Conservation (phyloP, 2,329 filamentous ascomycete genomes). For the Fusarium austroafricanum region DNA sequence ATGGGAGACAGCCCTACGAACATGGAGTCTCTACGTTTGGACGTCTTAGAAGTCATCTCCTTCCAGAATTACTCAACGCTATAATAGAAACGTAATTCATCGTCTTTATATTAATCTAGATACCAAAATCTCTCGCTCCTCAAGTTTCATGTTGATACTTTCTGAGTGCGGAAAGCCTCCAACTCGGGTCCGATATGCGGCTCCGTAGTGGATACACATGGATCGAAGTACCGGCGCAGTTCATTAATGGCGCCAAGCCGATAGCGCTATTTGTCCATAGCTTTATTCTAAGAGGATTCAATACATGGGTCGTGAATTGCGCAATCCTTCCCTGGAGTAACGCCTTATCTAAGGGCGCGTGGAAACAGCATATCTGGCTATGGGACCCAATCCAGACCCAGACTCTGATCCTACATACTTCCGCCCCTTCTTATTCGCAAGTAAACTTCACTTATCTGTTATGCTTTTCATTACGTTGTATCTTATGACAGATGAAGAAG, state of each 20-base stretch:
- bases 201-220: constrained; percentile 18
- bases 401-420: too few relatives aligned
- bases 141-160: too few relatives aligned
- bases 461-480: too few relatives aligned
- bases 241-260: not conserved
- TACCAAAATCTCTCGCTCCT: too few relatives aligned
- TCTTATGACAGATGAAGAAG: constrained; percentile 4
- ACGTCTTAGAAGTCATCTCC: too few relatives aligned
- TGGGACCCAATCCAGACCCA: too few relatives aligned
- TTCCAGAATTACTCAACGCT: too few relatives aligned
- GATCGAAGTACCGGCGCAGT: not conserved
- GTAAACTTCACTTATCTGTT: too few relatives aligned
- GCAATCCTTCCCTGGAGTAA: constrained; percentile 1
- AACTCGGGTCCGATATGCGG: constrained; percentile 19
- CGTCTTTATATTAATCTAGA: too few relatives aligned
- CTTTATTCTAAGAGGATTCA: not conserved
- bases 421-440: not conserved
- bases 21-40: too few relatives aligned
- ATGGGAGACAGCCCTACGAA: too few relatives aligned
- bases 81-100: too few relatives aligned
- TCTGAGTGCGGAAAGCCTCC: not conserved
- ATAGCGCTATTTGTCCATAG: not conserved
- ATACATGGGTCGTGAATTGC: not conserved
- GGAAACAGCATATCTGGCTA: not conserved
- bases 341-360: not conserved